Base-by-base conservation (phyloP, 768 basidiomycete genomes). In the Phaeolepiota aurea region DNA sequence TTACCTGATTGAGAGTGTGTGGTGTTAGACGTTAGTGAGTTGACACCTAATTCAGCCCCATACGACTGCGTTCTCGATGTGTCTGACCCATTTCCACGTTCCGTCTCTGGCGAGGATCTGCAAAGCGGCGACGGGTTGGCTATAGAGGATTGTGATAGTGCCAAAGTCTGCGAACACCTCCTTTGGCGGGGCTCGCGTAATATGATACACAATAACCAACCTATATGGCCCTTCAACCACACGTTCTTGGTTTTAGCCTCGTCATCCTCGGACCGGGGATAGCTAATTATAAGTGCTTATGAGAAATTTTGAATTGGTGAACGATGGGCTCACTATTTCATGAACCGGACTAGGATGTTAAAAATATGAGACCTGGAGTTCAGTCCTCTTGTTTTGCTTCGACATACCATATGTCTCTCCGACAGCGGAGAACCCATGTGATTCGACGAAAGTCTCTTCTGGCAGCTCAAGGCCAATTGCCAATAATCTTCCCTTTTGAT, bases 211-310 rank as follows among this genome's bases (percentile, higher is more conserved):
- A 15, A 28, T 4, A 14, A 32, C 42, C 3, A 39, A 66, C 71
- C 71, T 3, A 66, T 67, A 38, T 73, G 72, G 2, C 72, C 72
- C 44, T 74, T 73, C 15, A 73, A 48, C 71, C 71, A 74, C 3
- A 74, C 68, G 32, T 68, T 59, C 15, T 67, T 68, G 0, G 67
- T 58, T 36, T 62, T 62, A 19, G 44, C 39, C 45, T 73, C 71
- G 2, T 72, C 70, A 14, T 67, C 67, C 16, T 58, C 46, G 2
- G 62, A 53, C 16, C 68, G 64, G 4, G 67, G 68, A 45, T 63
- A 66, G 48, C 70, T 72, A 14, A n/a, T n/a, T n/a, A 20, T 7
- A 3, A 11, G 36, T 13, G 7, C 11, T 12, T 4, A 20, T 13
- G 7, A n/a, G 23, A 13, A 41, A 5, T 12, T 20, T 5, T 13